These are phyloP conservation scores for Mucor ambiguus DNA, from an alignment of 371 early-diverging fungal species.

Conservation along the genomic window DNA sequence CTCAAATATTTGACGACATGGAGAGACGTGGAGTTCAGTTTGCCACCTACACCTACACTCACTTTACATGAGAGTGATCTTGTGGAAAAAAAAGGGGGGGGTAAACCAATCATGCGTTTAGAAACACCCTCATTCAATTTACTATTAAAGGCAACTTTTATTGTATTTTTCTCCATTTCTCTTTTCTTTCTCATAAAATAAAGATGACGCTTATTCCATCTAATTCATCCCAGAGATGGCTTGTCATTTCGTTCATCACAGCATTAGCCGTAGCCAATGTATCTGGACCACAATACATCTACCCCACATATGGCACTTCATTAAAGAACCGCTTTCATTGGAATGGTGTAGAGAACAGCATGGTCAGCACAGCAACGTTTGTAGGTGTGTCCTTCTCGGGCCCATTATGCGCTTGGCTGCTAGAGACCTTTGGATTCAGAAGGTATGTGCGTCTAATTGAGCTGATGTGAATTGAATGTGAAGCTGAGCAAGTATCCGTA, in stretches of 20 bases:
- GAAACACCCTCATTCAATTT: not conserved
- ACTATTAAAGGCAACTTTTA: conserved; percentile 1
- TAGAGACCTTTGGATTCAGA: conserved; percentile 33
- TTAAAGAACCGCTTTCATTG: conserved; percentile 42
- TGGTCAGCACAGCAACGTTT: conserved; percentile 52
- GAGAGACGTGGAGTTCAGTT: not conserved
- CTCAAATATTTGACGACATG: not conserved
- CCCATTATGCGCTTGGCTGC: conserved; percentile 45
- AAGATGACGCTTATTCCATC: not conserved
- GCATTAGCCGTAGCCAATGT: conserved; percentile 48
- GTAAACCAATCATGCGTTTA: conserved; percentile 4
- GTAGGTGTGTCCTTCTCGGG: conserved; percentile 52
- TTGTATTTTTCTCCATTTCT: not conserved
- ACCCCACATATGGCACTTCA: conserved; percentile 47
- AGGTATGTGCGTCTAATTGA: conserved; percentile 18
- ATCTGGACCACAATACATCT: conserved; percentile 52
- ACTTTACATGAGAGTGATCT: not conserved
- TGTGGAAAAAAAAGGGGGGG: not conserved
- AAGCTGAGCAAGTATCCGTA: not conserved
- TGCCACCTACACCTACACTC: not conserved
- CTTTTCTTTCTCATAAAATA: not conserved
- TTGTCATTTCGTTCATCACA: conserved; percentile 28
- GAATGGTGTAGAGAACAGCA: conserved; percentile 48
- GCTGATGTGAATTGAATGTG: not conserved
- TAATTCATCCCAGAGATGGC: conserved; percentile 4